Conservation (phyloP, 176 grass and related monocot genomes). For the Aegilops umbellulata region DNA sequence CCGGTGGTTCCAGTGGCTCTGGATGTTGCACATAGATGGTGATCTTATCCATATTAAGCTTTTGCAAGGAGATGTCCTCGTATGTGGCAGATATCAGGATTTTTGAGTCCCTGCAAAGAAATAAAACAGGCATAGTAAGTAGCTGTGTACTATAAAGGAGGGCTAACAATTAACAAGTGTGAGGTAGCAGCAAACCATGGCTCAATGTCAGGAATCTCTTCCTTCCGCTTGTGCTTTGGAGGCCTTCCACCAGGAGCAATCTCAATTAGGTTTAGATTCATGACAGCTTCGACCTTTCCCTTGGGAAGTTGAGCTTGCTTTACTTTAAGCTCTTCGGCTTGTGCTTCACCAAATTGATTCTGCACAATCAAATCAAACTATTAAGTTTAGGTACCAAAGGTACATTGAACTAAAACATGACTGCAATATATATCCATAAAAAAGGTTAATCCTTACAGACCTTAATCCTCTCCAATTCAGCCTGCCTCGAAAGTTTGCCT, state of each 20-base stretch:
- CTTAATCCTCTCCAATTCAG: constrained; percentile 88
- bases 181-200: constrained; percentile 61
- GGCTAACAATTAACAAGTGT: not conserved
- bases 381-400: constrained; percentile 19
- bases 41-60: constrained; percentile 82
- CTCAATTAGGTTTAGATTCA: constrained; percentile 88
- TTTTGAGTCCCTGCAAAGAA: constrained; percentile 72
- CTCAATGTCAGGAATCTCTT: constrained; percentile 91
- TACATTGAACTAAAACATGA: not conserved
- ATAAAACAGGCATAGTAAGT: not conserved
- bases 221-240: constrained; percentile 74
- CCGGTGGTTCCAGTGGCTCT: constrained; percentile 78
- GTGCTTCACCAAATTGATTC: constrained; percentile 98
- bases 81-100: constrained; percentile 58
- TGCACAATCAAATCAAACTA: constrained; percentile 17
- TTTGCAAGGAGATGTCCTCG: constrained; percentile 50
- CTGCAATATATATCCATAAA: not conserved
- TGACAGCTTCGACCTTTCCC: constrained; percentile 75
- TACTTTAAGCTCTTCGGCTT: constrained; percentile 79
- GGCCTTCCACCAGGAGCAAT: constrained; percentile 52
- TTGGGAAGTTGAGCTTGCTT: constrained; percentile 89
- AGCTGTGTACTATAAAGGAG: not conserved
- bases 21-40: constrained; percentile 91
- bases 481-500: constrained; percentile 71
- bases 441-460: constrained; percentile 21